A percentile compares a stretch with the other conserved stretches of the same genome.
Evolutionary conservation across 148 eudicot species (phyloP).

Genomic region (Rhododendron simsii): DNA sequence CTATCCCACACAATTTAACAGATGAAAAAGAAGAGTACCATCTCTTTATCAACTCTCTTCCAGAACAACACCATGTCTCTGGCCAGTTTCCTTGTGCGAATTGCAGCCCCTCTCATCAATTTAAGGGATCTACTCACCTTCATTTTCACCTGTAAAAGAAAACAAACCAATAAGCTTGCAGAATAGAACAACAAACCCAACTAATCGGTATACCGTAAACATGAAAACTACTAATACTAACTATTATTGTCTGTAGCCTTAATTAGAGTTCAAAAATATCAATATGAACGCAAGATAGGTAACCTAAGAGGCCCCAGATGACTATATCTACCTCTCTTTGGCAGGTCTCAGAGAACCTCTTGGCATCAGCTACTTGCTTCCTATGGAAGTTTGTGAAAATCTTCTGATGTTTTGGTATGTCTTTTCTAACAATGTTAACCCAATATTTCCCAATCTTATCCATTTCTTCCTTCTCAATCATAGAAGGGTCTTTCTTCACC

Average conservation of each 20-base stretch:
- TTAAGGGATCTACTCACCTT: conserved; percentile 84
- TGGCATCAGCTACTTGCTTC: conserved; percentile 76
- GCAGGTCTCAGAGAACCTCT: conserved; percentile 82
- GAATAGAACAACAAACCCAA: background rate
- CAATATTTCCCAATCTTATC: conserved; percentile 81
- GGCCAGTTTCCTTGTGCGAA: conserved; percentile 84
- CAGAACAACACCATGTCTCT: conserved; percentile 94
- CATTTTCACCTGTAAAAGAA: conserved; percentile 69
- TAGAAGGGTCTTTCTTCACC: conserved; percentile 65
- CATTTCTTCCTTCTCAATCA: conserved; percentile 81
- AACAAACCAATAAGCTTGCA: conserved; percentile 10
- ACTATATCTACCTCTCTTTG: conserved; percentile 79
- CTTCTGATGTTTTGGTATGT: conserved; percentile 75
- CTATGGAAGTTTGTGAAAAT: conserved; percentile 53
- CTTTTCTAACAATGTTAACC: conserved; percentile 78
- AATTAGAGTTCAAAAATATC: background rate
- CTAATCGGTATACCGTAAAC: background rate
- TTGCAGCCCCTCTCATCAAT: conserved; percentile 74
- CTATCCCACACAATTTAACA: background rate
- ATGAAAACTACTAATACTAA: background rate
- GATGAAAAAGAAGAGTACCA: conserved; percentile 46
- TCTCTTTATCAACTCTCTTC: conserved; percentile 96
- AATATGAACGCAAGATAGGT: background rate
- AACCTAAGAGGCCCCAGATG: background rate
- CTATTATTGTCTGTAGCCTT: background rate